These are phyloP conservation scores for Arthrobotrys iridis DNA, from an alignment of 2,329 filamentous ascomycete genomes.

Conservation along the genomic window DNA sequence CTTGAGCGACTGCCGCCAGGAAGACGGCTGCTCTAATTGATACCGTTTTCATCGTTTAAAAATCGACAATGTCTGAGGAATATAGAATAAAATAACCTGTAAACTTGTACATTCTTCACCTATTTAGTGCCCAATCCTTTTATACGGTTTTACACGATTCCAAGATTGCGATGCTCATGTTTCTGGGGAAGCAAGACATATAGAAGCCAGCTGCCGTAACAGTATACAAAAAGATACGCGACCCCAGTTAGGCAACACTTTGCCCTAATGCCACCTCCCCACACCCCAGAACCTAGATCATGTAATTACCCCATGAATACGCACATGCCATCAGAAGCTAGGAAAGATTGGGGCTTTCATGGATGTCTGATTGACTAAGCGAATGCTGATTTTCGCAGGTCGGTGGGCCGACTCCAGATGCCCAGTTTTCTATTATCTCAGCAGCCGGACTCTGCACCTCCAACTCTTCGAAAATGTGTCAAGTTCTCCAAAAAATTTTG, in stretches of 20 bases:
- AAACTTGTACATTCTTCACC: neutral
- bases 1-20: constrained; percentile 18
- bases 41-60: constrained; percentile 8
- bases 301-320: neutral
- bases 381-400: neutral
- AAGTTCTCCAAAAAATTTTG: too few species aligned
- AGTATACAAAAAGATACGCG: neutral
- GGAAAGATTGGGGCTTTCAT: neutral
- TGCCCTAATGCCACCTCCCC: constrained; percentile 8
- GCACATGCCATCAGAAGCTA: constrained; percentile 4
- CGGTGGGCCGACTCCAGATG: neutral
- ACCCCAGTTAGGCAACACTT: constrained; percentile 17
- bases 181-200: constrained; percentile 10
- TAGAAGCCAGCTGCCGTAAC: constrained; percentile 6
- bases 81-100: neutral
- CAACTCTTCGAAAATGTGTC: too few species aligned
- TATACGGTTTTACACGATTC: neutral
- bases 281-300: neutral
- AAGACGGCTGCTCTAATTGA: neutral
- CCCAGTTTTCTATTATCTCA: too few species aligned
- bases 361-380: neutral
- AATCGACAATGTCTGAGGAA: too few species aligned
- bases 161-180: neutral
- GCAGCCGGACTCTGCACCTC: too few species aligned
- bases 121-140: neutral